phyloP scores from a whole-genome alignment of 768 basidiomycete species.

The Auricularia auricula-judae region DNA sequence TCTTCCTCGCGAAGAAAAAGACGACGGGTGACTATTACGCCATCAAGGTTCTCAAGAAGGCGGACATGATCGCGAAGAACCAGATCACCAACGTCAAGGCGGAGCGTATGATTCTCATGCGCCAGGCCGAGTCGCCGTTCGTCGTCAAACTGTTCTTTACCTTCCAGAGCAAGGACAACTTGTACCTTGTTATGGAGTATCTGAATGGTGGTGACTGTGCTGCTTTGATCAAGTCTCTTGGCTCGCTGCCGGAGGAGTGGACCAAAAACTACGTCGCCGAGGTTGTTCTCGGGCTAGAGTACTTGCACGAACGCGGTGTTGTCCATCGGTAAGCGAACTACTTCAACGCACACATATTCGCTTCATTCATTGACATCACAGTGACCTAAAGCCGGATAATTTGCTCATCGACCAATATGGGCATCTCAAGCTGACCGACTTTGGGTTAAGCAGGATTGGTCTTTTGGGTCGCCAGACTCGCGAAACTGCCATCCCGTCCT shows the following conservation, averaged over 20 bases:
- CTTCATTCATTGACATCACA: conserved; percentile 18
- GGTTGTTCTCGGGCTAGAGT: conserved; percentile 88
- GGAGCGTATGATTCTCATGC: conserved; percentile 99
- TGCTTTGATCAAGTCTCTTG: conserved; percentile 91
- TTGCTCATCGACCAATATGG: conserved; percentile 93
- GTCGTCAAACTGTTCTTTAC: conserved; percentile 97
- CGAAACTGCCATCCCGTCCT: conserved; percentile 26
- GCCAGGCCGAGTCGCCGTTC: conserved; percentile 95
- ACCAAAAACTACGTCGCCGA: conserved; percentile 93
- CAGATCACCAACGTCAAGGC: conserved; percentile 99
- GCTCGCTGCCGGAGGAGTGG: conserved; percentile 92
- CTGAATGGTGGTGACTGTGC: conserved; percentile 97
- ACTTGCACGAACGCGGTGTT: conserved; percentile 89
- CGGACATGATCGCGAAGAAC: conserved; percentile 99
- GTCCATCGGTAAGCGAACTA: conserved; percentile 74
- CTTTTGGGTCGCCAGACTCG: conserved; percentile 93
- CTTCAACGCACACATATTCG: not conserved
- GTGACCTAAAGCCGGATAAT: conserved; percentile 97
- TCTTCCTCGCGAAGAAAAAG: conserved; percentile 97
- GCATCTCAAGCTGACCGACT: conserved; percentile 96
- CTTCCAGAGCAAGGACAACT: conserved; percentile 97
- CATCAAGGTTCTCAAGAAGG: conserved; percentile 99
- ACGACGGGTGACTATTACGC: conserved; percentile 97
- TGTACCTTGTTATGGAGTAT: conserved; percentile 99
- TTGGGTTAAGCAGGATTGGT: conserved; percentile 94